phyloP scores from a whole-genome alignment of 1,139 yeast genomes.

The Geotrichum phurueaensis region DNA sequence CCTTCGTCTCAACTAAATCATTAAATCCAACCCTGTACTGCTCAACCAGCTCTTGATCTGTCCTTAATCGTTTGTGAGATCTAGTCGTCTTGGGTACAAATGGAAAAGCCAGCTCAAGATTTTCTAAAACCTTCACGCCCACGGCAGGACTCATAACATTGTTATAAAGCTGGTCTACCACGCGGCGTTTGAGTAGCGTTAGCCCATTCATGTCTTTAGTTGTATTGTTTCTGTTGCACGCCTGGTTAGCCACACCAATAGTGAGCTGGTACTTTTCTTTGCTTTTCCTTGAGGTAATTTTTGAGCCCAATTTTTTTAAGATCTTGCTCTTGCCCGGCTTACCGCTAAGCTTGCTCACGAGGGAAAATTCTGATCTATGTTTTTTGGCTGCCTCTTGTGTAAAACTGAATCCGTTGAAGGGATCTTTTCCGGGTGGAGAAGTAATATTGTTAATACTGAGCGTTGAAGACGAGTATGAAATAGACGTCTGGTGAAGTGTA shows the following conservation, averaged over 20 bases:
- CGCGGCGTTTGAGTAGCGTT: background rate
- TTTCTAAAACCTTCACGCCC: background rate
- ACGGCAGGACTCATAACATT: background rate
- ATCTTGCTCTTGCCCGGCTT: background rate
- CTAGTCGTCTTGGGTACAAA: slow-evolving; percentile 1
- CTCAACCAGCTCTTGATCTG: background rate
- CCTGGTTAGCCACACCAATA: background rate
- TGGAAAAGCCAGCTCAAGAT: background rate
- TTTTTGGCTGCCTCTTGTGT: slow-evolving; percentile 4
- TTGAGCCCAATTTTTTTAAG: background rate
- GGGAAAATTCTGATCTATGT: background rate
- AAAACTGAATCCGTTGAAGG: background rate
- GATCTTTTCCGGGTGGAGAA: background rate
- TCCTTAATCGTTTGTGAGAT: background rate
- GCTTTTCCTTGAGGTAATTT: slow-evolving; percentile 2
- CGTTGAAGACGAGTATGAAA: background rate
- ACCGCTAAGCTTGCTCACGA: slow-evolving; percentile 3
- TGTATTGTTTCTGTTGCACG: background rate
- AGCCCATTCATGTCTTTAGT: background rate
- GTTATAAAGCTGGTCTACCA: background rate
- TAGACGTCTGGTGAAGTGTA: background rate
- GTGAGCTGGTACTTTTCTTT: slow-evolving; percentile 1
- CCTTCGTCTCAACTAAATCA: background rate
- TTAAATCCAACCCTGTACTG: background rate
- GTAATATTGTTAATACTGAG: too few species aligned